Evolutionary conservation across 139 green algal species (phyloP).

Genomic region (Micractinium sp.): DNA sequence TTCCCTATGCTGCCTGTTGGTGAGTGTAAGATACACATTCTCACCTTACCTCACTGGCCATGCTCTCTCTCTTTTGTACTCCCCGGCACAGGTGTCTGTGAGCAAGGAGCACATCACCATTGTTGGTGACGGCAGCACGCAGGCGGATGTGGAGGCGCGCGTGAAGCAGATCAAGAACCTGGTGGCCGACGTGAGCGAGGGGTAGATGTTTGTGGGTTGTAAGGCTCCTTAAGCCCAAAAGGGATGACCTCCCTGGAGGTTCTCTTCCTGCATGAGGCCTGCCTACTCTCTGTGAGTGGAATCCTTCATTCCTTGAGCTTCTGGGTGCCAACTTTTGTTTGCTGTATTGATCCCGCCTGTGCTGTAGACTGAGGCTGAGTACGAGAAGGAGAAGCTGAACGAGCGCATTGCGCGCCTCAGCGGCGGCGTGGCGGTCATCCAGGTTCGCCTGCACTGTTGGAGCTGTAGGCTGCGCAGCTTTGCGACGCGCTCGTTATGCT

Average conservation of each 20-base stretch:
- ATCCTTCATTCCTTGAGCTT: too few species aligned
- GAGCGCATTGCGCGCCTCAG: conserved; percentile 97
- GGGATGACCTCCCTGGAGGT: too few species aligned
- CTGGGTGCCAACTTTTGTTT: too few species aligned
- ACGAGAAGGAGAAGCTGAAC: conserved; percentile 99
- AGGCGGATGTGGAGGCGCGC: conserved; percentile 85
- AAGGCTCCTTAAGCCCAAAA: background rate
- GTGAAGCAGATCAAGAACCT: conserved; percentile 97
- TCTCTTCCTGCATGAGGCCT: too few species aligned
- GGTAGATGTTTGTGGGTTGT: background rate
- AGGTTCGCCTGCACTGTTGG: conserved; percentile 71
- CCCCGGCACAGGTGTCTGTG: conserved; percentile 29
- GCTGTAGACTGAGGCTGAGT: conserved; percentile 60
- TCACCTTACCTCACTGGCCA: background rate
- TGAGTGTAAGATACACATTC: background rate
- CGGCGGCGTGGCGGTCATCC: conserved; percentile 98
- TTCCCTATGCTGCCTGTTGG: background rate
- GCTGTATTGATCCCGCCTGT: too few species aligned
- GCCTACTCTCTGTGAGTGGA: too few species aligned
- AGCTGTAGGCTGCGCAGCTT: too few species aligned
- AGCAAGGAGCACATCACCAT: conserved; percentile 97
- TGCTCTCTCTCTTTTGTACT: background rate
- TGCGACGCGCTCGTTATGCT: too few species aligned
- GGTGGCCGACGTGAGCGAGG: conserved; percentile 52
- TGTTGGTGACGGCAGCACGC: conserved; percentile 87